Conservation (phyloP, 202 grass and related monocot genomes). For the Schoenoplectus triqueter region DNA sequence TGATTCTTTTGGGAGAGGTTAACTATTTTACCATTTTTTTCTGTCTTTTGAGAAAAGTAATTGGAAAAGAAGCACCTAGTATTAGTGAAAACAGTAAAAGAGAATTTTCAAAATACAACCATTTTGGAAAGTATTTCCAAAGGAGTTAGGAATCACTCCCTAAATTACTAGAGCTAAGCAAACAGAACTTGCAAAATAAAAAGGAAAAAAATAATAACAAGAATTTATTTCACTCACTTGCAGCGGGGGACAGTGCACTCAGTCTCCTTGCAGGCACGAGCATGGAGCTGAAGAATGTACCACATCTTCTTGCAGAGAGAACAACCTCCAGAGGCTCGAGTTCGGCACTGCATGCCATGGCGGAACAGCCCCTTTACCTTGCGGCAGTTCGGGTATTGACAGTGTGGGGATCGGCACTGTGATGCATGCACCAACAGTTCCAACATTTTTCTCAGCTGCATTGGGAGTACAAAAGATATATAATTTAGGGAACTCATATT, state of each 20-base stretch:
- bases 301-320: constrained; percentile 97
- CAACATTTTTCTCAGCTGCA: constrained; percentile 99
- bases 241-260: constrained; percentile 84
- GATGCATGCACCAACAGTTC: constrained; percentile 95
- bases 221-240: constrained; percentile 63
- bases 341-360: constrained; percentile 85
- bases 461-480: constrained; percentile 39
- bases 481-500: constrained; percentile 20
- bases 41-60: background rate
- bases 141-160: background rate
- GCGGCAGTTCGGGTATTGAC: constrained; percentile 91
- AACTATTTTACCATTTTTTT: background rate
- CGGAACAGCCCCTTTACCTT: constrained; percentile 98
- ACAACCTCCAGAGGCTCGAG: constrained; percentile 93
- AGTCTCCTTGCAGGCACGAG: constrained; percentile 93
- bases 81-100: no score
- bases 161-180: constrained; percentile 19
- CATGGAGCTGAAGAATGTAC: constrained; percentile 98
- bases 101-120: background rate
- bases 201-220: constrained; percentile 10
- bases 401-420: constrained; percentile 78
- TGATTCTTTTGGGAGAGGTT: background rate
- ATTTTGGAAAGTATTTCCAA: background rate
- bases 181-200: background rate
- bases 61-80: no score